Conservation (phyloP, 1,284 basidiomycete genomes). For the Ganoderma boninense region DNA sequence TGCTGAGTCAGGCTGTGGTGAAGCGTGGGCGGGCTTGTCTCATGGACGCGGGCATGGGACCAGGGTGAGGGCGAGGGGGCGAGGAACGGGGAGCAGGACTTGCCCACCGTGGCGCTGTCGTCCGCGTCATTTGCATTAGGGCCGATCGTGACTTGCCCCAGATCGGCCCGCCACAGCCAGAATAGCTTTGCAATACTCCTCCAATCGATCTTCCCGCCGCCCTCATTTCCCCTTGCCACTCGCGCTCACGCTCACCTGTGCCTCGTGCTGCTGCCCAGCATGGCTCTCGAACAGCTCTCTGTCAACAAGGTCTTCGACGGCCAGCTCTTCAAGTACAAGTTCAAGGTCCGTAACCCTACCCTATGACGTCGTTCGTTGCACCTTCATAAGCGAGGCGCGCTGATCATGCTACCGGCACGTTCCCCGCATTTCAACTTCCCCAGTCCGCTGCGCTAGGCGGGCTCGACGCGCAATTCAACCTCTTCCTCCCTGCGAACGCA, state of each 20-base stretch:
- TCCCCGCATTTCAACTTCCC: constrained; percentile 31
- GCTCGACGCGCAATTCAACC: constrained; percentile 86
- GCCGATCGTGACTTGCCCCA: background rate
- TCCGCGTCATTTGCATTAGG: background rate
- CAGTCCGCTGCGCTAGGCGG: constrained; percentile 79
- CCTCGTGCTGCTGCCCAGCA: constrained; percentile 28
- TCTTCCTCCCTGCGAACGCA: constrained; percentile 85
- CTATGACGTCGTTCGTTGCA: constrained; percentile 11
- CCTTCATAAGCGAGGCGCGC: background rate
- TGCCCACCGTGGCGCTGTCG: constrained; percentile 11
- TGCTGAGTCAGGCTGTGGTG: background rate
- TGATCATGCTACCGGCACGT: constrained; percentile 21
- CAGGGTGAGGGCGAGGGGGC: background rate
- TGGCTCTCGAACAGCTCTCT: constrained; percentile 73
- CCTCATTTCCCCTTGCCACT: constrained; percentile 7
- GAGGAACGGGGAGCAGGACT: background rate
- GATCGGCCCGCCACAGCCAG: background rate
- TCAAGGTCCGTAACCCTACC: constrained; percentile 60
- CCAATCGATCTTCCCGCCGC: constrained; percentile 14
- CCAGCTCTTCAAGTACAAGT: constrained; percentile 86
- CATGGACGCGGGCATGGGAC: constrained; percentile 2
- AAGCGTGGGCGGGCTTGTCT: background rate
- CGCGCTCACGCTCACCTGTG: constrained; percentile 3
- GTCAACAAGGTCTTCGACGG: constrained; percentile 85
- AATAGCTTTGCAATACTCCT: background rate